These are phyloP conservation scores for Leccinum variicolor DNA, from an alignment of 768 basidiomycete species.

Conservation along the genomic window DNA sequence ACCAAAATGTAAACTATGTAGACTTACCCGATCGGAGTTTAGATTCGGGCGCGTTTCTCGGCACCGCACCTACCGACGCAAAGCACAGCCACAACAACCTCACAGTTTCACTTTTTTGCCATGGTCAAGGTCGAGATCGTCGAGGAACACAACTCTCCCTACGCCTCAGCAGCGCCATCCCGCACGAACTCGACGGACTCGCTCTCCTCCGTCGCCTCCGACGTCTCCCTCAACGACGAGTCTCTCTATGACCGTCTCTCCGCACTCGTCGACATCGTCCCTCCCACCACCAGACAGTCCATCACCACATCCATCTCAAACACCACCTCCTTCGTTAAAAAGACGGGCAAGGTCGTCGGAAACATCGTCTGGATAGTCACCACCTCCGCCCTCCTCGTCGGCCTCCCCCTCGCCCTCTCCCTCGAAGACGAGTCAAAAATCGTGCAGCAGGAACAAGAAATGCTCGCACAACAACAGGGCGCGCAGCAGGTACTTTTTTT, in stretches of 20 bases:
- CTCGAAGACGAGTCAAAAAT: slow-evolving; percentile 97
- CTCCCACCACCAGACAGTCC: slow-evolving; percentile 81
- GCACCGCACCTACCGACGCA: slow-evolving; percentile 26
- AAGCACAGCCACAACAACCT: slow-evolving; percentile 20
- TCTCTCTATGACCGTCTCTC: slow-evolving; percentile 81
- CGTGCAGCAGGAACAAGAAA: slow-evolving; percentile 90
- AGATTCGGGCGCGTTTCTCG: slow-evolving; percentile 17
- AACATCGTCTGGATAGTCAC: slow-evolving; percentile 94
- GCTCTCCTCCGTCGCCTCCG: slow-evolving; percentile 78
- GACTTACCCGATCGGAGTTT: slow-evolving; percentile 24
- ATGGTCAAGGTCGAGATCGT: slow-evolving; percentile 93
- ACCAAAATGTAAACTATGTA: slow-evolving; percentile 1
- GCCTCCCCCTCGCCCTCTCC: slow-evolving; percentile 86
- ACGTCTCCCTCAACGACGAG: slow-evolving; percentile 68
- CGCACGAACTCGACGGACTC: slow-evolving; percentile 66
- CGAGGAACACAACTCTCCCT: slow-evolving; percentile 74
- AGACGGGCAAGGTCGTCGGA: slow-evolving; percentile 69
- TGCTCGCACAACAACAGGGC: slow-evolving; percentile 90
- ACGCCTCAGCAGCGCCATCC: slow-evolving; percentile 71
- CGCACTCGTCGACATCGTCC: slow-evolving; percentile 94
- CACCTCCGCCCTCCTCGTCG: slow-evolving; percentile 90
- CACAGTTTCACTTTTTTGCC: no score
- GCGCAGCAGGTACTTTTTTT: slow-evolving; percentile 71
- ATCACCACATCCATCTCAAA: slow-evolving; percentile 60
- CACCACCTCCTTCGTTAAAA: slow-evolving; percentile 63